These are phyloP conservation scores for Akanthomyces dipterigenus DNA, from an alignment of 2,329 filamentous ascomycete genomes.

Conservation along the genomic window DNA sequence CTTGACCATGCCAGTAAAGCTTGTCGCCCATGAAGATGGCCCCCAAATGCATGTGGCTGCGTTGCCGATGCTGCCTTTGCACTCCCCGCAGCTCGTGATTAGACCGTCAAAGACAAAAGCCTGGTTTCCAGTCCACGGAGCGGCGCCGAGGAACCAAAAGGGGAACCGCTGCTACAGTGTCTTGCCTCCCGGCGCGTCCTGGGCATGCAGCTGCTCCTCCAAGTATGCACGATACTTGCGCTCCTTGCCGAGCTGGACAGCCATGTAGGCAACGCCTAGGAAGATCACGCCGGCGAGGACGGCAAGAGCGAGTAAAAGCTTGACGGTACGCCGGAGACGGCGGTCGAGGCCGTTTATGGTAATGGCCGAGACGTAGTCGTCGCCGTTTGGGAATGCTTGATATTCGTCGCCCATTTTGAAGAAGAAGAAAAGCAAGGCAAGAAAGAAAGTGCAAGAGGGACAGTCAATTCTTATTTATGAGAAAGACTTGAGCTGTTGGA, in stretches of 20 bases:
- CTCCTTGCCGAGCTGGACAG: background rate
- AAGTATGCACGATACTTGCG: background rate
- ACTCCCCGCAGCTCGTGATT: background rate
- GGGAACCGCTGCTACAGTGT: background rate
- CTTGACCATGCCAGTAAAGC: background rate
- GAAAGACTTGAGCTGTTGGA: no score
- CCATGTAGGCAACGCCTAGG: background rate
- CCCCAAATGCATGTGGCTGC: background rate
- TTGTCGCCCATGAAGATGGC: background rate
- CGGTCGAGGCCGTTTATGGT: background rate
- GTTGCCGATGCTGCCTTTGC: background rate
- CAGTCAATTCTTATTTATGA: no score
- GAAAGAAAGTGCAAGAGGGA: no score
- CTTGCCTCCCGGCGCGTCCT: background rate
- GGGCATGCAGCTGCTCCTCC: background rate
- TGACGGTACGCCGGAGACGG: background rate
- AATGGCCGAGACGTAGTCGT: background rate
- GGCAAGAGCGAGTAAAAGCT: background rate
- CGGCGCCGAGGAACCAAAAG: background rate
- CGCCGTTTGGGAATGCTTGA: background rate
- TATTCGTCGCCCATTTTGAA: background rate
- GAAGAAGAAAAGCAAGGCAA: no score
- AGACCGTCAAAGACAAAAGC: background rate
- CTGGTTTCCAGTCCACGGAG: background rate
- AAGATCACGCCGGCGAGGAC: background rate